Percentiles rank a stretch among this genome's conserved stretches.
Conservation (phyloP, 2,329 filamentous ascomycete genomes). For the Aschersonia sp. region DNA sequence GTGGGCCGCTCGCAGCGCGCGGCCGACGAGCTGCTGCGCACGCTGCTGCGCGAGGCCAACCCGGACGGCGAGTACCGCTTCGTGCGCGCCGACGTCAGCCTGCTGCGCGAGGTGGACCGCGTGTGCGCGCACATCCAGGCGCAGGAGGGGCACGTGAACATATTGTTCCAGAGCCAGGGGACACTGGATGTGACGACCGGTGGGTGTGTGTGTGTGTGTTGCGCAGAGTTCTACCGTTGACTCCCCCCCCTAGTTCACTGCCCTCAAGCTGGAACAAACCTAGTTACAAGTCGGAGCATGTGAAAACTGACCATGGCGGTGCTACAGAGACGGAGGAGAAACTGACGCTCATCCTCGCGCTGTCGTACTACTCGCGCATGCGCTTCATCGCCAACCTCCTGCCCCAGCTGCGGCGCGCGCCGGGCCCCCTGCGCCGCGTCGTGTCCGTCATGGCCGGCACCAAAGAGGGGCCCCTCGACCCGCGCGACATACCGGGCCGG, state of each 20-base stretch:
- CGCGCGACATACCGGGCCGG: slow-evolving; percentile 20
- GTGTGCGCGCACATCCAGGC: slow-evolving; percentile 25
- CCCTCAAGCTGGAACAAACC: no score
- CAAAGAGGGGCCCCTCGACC: slow-evolving; percentile 27
- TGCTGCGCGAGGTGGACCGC: slow-evolving; percentile 30
- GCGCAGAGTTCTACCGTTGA: no score
- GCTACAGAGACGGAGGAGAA: slow-evolving; percentile 36
- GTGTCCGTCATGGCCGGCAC: slow-evolving; percentile 32
- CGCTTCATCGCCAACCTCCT: slow-evolving; percentile 39
- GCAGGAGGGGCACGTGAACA: slow-evolving; percentile 24
- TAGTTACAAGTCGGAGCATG: no score
- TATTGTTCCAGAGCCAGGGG: slow-evolving; percentile 26
- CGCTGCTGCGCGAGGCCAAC: background rate
- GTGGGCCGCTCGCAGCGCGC: slow-evolving; percentile 20
- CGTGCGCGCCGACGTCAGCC: slow-evolving; percentile 28
- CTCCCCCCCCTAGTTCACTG: no score
- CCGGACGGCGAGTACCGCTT: slow-evolving; percentile 21
- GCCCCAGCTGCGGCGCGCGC: slow-evolving; percentile 27
- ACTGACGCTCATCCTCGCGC: slow-evolving; percentile 31
- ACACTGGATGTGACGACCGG: background rate
- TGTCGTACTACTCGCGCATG: slow-evolving; percentile 40
- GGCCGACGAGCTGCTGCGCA: background rate
- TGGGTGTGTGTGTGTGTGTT: background rate
- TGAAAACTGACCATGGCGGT: no score
- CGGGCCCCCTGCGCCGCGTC: slow-evolving; percentile 22